Evolutionary conservation across 345 rosid genomes (phyloP).

Genomic region (Trapa incisa): DNA sequence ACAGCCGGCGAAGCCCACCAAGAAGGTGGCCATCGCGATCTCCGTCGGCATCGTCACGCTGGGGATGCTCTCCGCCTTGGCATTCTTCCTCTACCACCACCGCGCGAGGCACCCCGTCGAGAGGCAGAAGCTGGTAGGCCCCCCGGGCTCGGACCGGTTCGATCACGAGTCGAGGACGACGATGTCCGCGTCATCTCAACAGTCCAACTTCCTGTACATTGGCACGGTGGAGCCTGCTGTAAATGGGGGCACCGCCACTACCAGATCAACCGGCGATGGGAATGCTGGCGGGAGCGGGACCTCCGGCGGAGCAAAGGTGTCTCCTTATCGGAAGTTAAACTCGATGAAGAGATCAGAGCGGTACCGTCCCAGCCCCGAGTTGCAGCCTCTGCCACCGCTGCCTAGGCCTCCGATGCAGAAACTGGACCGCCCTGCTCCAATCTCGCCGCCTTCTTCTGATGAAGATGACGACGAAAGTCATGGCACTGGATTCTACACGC

Average conservation of each 20-base stretch:
- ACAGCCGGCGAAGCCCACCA: slow-evolving; percentile 60
- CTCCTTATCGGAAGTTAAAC: slow-evolving; percentile 66
- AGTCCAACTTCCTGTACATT: slow-evolving; percentile 69
- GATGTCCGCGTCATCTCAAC: slow-evolving; percentile 25
- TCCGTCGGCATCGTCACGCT: slow-evolving; percentile 90
- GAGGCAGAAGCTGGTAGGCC: slow-evolving; percentile 63
- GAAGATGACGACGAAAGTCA: slow-evolving; percentile 52
- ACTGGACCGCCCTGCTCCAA: slow-evolving; percentile 15
- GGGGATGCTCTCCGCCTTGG: slow-evolving; percentile 85
- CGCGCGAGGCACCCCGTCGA: slow-evolving; percentile 44
- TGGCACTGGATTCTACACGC: slow-evolving; percentile 63
- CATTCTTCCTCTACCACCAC: slow-evolving; percentile 78
- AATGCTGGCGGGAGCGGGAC: slow-evolving; percentile 20
- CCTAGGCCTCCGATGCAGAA: slow-evolving; percentile 30
- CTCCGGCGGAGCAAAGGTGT: slow-evolving; percentile 25
- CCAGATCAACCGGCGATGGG: neutral
- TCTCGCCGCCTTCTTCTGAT: slow-evolving; percentile 32
- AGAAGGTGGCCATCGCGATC: slow-evolving; percentile 66
- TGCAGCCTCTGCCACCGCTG: slow-evolving; percentile 85
- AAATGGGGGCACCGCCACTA: neutral
- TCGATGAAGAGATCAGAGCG: slow-evolving; percentile 74
- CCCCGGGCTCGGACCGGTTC: slow-evolving; percentile 25
- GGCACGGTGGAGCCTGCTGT: slow-evolving; percentile 77
- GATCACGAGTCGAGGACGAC: slow-evolving; percentile 25
- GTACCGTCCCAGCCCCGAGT: slow-evolving; percentile 88